A percentile compares a stretch with the other conserved stretches of the same genome.
Conservation (phyloP, 2,329 filamentous ascomycete species). For the Pestalotiopsis fici region DNA sequence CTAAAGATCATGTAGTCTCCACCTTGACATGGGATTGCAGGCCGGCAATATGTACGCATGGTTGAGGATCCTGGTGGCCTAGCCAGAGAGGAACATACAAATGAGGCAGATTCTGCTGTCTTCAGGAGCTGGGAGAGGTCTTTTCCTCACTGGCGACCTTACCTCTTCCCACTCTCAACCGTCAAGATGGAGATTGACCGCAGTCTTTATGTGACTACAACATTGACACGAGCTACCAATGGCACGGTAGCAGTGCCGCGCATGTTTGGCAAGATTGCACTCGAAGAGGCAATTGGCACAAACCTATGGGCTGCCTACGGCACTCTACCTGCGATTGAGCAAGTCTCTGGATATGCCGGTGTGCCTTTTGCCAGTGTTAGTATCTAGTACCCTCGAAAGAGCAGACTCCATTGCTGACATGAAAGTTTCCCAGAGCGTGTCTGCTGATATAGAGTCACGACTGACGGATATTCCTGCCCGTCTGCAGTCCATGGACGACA, state of each 20-base stretch:
- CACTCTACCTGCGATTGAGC: neutral
- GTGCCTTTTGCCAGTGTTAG: neutral
- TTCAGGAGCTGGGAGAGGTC: neutral
- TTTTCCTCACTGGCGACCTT: neutral
- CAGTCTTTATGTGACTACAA: neutral
- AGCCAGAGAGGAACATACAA: neutral
- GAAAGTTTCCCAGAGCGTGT: neutral
- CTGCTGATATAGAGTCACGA: neutral
- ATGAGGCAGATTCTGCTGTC: neutral
- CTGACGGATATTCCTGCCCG: neutral
- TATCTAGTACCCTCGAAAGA: neutral
- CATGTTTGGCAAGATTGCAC: slow-evolving; percentile 62
- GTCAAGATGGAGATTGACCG: slow-evolving; percentile 1
- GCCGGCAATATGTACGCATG: neutral
- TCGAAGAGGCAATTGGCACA: slow-evolving; percentile 52
- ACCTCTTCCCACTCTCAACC: neutral
- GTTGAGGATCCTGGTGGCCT: neutral
- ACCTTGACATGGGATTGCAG: neutral
- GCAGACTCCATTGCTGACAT: neutral
- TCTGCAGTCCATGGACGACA: slow-evolving; percentile 30
- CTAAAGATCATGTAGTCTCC: neutral
- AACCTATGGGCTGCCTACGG: neutral
- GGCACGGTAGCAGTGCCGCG: neutral
- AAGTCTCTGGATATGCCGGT: neutral
- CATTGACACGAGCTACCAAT: neutral